Evolutionary conservation across 2,329 filamentous ascomycete genomes (phyloP).

Genomic region (Beauveria asiatica): DNA sequence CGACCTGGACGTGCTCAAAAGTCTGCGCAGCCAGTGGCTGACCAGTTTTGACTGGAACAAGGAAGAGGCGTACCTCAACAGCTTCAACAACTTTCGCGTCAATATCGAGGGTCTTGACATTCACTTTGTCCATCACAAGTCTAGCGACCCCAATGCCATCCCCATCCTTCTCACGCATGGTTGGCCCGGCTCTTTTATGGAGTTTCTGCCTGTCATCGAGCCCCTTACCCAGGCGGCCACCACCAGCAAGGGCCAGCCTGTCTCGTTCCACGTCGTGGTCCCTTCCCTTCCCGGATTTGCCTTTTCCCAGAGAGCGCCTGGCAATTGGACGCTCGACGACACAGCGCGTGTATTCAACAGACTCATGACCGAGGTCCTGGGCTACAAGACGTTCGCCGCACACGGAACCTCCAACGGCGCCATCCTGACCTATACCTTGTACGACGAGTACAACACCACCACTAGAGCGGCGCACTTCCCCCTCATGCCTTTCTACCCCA

Average conservation of each 20-base stretch:
- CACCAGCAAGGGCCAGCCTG: neutral
- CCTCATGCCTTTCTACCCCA: neutral
- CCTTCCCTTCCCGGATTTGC: neutral
- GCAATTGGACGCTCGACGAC: neutral
- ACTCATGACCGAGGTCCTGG: neutral
- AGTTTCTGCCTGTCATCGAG: neutral
- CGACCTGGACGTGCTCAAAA: neutral
- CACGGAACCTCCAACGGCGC: neutral
- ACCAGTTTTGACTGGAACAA: neutral
- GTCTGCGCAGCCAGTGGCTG: neutral
- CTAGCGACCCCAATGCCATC: neutral
- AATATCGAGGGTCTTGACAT: neutral
- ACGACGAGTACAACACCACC: neutral
- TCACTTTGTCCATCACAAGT: neutral
- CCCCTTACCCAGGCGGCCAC: neutral
- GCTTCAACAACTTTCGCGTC: neutral
- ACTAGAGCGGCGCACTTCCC: neutral
- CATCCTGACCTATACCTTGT: neutral
- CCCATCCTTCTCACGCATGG: neutral
- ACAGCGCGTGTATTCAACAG: neutral
- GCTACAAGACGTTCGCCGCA: neutral
- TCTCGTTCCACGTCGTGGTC: neutral
- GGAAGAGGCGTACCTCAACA: neutral
- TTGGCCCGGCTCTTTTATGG: neutral
- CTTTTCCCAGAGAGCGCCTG: neutral